These are phyloP conservation scores for Didymella sp. DNA, from an alignment of 2,329 filamentous ascomycete species.

Conservation along the genomic window DNA sequence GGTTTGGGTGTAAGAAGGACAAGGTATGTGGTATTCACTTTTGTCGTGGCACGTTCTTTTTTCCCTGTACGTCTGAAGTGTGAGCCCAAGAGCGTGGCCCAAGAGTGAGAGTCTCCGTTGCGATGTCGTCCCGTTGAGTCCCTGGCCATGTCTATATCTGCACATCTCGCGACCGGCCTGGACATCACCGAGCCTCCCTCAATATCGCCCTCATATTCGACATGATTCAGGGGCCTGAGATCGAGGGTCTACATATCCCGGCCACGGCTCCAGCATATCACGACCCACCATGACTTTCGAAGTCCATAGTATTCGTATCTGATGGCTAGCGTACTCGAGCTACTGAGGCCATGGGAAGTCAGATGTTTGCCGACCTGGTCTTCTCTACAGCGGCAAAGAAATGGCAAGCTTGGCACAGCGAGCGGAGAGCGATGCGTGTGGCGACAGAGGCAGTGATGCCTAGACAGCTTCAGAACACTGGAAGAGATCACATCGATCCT, in stretches of 20 bases:
- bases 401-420: background rate
- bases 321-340: background rate
- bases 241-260: background rate
- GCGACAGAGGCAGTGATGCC: background rate
- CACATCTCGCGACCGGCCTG: too few species aligned
- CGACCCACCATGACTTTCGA: background rate
- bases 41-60: background rate
- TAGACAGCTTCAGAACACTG: background rate
- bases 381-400: background rate
- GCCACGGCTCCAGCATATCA: background rate
- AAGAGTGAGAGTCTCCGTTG: too few species aligned
- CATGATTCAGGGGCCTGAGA: background rate
- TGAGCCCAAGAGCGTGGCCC: too few species aligned
- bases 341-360: background rate
- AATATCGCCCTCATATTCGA: background rate
- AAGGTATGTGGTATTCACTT: constrained; percentile 74
- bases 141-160: too few species aligned
- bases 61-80: too few species aligned
- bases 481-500: background rate
- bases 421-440: background rate
- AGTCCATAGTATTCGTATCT: background rate
- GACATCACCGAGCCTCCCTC: too few species aligned
- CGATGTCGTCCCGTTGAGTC: too few species aligned
- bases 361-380: background rate
- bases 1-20: constrained; percentile 97